Conservation (phyloP, 352 stramenopile species). For the Globisporangium carolinianum region DNA sequence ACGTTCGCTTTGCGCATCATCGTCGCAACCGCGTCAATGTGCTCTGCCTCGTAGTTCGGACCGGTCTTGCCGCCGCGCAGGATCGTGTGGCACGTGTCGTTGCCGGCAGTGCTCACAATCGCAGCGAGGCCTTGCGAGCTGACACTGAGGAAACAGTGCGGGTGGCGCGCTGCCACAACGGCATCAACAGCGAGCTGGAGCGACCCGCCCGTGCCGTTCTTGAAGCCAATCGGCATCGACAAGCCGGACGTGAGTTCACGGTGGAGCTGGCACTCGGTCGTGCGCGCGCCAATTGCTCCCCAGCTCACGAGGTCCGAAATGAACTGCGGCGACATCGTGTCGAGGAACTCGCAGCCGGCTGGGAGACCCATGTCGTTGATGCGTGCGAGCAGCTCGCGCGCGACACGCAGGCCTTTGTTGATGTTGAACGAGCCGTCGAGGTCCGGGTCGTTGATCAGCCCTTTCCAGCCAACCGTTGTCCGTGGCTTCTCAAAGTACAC, state of each 20-base stretch:
- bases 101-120: constrained; percentile 84
- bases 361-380: constrained; percentile 86
- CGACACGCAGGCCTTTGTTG: constrained; percentile 85
- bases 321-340: constrained; percentile 90
- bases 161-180: constrained; percentile 71
- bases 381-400: constrained; percentile 70
- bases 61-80: constrained; percentile 80
- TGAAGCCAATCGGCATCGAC: constrained; percentile 90
- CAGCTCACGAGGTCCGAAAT: constrained; percentile 86
- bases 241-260: constrained; percentile 85
- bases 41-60: constrained; percentile 78
- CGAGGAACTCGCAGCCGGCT: constrained; percentile 82
- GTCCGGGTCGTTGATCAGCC: constrained; percentile 88
- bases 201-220: constrained; percentile 85
- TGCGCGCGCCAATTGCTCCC: constrained; percentile 87
- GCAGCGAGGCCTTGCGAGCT: constrained; percentile 80
- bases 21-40: constrained; percentile 73
- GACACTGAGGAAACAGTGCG: constrained; percentile 86
- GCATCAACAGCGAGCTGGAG: constrained; percentile 84
- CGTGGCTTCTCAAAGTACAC: constrained; percentile 90
- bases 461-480: constrained; percentile 88
- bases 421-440: constrained; percentile 89
- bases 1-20: constrained; percentile 84
- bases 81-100: constrained; percentile 86
- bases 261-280: constrained; percentile 87